Percentiles rank a stretch among this genome's conserved stretches.
These are phyloP conservation scores for Physcomitrium patens DNA, from an alignment of 225 moss, liverwort and hornwort genomes.

Conservation along the genomic window DNA sequence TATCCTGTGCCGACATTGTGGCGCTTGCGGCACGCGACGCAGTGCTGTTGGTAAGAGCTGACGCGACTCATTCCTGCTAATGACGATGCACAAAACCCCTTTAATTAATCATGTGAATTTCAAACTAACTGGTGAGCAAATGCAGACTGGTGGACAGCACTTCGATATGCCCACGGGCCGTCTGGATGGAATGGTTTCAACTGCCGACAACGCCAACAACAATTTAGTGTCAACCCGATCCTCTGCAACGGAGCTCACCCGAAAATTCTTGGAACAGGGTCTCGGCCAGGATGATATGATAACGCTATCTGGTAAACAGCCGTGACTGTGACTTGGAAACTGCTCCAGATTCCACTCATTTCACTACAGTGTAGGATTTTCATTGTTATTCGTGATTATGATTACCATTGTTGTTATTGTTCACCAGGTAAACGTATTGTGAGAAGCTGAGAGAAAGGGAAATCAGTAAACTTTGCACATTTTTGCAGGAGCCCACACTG, in stretches of 20 bases:
- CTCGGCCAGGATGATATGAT: constrained; percentile 66
- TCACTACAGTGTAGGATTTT: too few species aligned
- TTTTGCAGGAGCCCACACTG: constrained; percentile 53
- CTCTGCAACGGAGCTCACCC: constrained; percentile 42
- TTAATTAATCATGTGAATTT: too few species aligned
- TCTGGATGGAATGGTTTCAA: constrained; percentile 48
- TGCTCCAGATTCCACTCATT: too few species aligned
- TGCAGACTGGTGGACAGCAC: constrained; percentile 47
- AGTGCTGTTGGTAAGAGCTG: constrained; percentile 38
- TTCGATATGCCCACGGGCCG: constrained; percentile 59
- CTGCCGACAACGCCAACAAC: constrained; percentile 21
- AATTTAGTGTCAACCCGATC: constrained; percentile 40
- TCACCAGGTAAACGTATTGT: too few species aligned
- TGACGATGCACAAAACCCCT: too few species aligned
- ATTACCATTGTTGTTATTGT: too few species aligned
- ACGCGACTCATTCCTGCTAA: too few species aligned
- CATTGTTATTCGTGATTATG: too few species aligned
- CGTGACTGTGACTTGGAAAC: too few species aligned
- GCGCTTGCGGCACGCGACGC: constrained; percentile 64
- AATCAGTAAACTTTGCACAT: background rate
- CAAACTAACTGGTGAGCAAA: too few species aligned
- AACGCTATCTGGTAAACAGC: constrained; percentile 50
- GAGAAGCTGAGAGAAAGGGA: too few species aligned
- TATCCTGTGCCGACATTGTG: constrained; percentile 81
- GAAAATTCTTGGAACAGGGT: constrained; percentile 45